A percentile compares a stretch with the other conserved stretches of the same genome.
These are phyloP conservation scores for Stentor coeruleus DNA, from an alignment of 73 alveolate species.

Conservation along the genomic window DNA sequence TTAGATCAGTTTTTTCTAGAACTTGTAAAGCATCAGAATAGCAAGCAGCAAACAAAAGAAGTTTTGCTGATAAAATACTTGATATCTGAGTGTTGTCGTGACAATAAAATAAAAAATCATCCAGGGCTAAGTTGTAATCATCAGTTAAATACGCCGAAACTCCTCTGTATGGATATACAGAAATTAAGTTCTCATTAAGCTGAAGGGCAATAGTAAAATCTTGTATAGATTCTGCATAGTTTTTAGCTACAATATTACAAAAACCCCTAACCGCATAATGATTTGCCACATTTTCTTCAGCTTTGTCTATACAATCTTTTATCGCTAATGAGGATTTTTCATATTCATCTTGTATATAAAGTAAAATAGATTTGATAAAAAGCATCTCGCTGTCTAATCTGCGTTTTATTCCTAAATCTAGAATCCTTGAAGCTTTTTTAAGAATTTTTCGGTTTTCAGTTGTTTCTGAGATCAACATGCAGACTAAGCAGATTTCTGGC, in stretches of 20 bases:
- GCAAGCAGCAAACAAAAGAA: not conserved
- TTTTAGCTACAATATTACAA: not conserved
- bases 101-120: conserved; percentile 21
- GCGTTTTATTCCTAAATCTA: not conserved
- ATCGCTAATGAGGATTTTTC: conserved; percentile 26
- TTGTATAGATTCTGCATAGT: conserved; percentile 24
- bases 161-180: conserved; percentile 34
- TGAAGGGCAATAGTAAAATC: conserved; percentile 32
- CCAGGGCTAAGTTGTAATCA: conserved; percentile 32
- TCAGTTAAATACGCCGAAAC: conserved; percentile 26
- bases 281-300: conserved; percentile 39
- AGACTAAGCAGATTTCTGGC: conserved; percentile 27
- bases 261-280: conserved; percentile 40
- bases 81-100: not conserved
- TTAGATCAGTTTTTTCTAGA: not conserved
- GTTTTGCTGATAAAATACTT: not conserved
- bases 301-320: conserved; percentile 33
- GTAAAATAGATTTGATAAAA: conserved; percentile 28
- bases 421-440: not conserved
- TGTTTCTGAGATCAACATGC: conserved; percentile 21
- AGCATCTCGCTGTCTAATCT: conserved; percentile 12
- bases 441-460: not conserved
- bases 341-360: conserved; percentile 10
- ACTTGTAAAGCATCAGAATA: not conserved
- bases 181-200: conserved; percentile 23